Percentiles rank a stretch among this genome's conserved stretches.
Evolutionary conservation across 129 eudicot species (phyloP).

Genomic region (Flaveria ramosissima): DNA sequence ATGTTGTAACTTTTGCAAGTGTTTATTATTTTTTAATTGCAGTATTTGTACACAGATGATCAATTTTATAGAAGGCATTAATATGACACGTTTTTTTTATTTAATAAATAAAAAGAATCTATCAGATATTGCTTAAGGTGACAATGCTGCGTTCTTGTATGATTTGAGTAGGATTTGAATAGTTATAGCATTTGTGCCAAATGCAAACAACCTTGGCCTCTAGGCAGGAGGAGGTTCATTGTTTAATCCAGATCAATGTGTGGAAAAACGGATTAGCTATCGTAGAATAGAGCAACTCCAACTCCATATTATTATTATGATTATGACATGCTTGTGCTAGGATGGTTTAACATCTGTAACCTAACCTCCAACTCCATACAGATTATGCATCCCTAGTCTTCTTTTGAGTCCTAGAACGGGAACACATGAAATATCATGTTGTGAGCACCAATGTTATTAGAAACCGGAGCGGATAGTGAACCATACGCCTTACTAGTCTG

Average conservation of each 20-base stretch:
- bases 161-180: not conserved
- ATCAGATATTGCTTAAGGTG: not conserved
- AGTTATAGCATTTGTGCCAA: no score
- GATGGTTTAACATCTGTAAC: no score
- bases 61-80: not conserved
- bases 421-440: no score
- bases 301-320: no score
- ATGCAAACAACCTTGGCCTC: not conserved
- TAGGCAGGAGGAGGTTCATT: not conserved
- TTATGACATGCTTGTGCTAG: no score
- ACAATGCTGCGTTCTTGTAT: not conserved
- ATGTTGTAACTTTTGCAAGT: not conserved
- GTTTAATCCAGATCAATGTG: not conserved
- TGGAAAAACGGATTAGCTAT: not conserved
- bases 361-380: no score
- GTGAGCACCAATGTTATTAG: no score
- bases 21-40: not conserved
- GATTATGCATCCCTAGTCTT: no score
- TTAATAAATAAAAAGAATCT: not conserved
- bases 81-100: not conserved
- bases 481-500: no score
- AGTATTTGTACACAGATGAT: not conserved
- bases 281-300: no score
- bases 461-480: no score
- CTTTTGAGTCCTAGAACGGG: no score